These are phyloP conservation scores for Musa troglodytarum DNA, from an alignment of 176 grass and related monocot genomes.

Conservation along the genomic window DNA sequence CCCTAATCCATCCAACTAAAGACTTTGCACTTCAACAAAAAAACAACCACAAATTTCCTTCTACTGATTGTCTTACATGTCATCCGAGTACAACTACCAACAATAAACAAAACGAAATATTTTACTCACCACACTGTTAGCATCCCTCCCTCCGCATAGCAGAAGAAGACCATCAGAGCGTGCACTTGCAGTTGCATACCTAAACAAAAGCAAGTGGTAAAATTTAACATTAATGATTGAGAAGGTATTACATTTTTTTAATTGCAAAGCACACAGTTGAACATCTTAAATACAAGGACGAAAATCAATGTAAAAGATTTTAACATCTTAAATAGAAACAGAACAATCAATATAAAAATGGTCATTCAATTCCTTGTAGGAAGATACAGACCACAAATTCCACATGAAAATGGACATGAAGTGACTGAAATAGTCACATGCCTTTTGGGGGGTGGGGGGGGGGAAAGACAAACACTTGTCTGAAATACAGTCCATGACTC, in stretches of 20 bases:
- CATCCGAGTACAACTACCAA: not conserved
- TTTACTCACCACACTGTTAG: slow-evolving; percentile 85
- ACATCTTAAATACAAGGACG: not conserved
- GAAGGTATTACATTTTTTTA: not conserved
- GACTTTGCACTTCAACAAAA: no score
- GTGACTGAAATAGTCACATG: no score
- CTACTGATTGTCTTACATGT: no score
- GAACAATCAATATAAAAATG: not conserved
- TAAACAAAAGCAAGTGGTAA: slow-evolving; percentile 26
- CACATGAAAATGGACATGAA: not conserved
- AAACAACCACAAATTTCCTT: no score
- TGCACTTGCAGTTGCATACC: slow-evolving; percentile 98
- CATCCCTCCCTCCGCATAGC: slow-evolving; percentile 97
- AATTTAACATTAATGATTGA: not conserved
- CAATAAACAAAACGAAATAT: not conserved
- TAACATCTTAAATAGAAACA: not conserved
- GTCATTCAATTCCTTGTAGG: not conserved
- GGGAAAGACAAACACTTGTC: no score
- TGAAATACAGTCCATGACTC: no score
- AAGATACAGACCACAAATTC: not conserved
- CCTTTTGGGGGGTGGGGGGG: no score
- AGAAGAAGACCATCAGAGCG: slow-evolving; percentile 97
- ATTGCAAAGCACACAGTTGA: not conserved
- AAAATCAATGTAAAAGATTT: not conserved
- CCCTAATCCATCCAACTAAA: no score